Conservation (phyloP, 768 basidiomycete genomes). For the Nidula microcarpa region DNA sequence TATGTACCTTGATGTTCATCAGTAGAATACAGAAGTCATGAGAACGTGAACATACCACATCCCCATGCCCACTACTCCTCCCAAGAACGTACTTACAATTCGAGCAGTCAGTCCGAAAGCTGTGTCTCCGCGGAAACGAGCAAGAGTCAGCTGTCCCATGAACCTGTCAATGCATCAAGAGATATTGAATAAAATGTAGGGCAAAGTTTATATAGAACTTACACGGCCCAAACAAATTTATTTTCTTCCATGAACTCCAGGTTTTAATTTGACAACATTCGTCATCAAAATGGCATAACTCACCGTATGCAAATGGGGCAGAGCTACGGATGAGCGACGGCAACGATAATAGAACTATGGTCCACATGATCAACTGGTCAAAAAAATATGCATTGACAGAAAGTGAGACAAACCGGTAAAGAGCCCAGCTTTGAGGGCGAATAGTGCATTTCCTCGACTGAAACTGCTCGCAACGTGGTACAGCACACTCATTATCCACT, state of each 20-base stretch:
- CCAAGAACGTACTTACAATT: slow-evolving; percentile 61
- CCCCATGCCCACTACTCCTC: slow-evolving; percentile 56
- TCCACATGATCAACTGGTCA: too few relatives aligned
- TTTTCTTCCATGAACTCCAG: not conserved
- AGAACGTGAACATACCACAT: slow-evolving; percentile 52
- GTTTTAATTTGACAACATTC: too few relatives aligned
- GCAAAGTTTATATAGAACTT: not conserved
- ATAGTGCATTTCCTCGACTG: slow-evolving; percentile 58
- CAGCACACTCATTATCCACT: slow-evolving; percentile 42
- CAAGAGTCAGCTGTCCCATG: slow-evolving; percentile 72
- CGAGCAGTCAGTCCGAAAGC: slow-evolving; percentile 61
- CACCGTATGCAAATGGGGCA: not conserved
- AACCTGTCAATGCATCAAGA: slow-evolving; percentile 34
- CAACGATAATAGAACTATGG: too few relatives aligned
- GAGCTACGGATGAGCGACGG: not conserved
- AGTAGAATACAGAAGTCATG: not conserved
- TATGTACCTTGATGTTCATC: not conserved
- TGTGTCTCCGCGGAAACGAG: slow-evolving; percentile 76
- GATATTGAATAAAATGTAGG: not conserved
- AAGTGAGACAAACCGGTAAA: slow-evolving; percentile 54
- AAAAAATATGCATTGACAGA: too few relatives aligned
- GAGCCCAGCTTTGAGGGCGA: slow-evolving; percentile 67
- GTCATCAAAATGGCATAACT: not conserved
- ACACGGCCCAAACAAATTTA: not conserved
- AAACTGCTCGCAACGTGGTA: slow-evolving; percentile 38